phyloP scores from a whole-genome alignment of 1,284 basidiomycete genomes.

The Pseudozyma thailandica region DNA sequence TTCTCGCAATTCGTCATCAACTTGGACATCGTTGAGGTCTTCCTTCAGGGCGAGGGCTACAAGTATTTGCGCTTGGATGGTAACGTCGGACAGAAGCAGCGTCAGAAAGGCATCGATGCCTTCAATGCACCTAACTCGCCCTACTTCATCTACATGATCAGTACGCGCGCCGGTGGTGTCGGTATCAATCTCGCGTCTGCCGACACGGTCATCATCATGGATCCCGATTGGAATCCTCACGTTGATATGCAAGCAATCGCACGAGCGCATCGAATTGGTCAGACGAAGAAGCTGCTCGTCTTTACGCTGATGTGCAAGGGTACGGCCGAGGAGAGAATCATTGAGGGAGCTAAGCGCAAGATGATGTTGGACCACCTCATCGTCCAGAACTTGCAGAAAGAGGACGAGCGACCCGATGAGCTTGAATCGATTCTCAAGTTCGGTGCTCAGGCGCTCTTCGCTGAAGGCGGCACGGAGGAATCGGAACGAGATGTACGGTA shows the following conservation, averaged over 20 bases:
- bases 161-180: slow-evolving; percentile 69
- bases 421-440: slow-evolving; percentile 67
- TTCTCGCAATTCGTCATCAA: slow-evolving; percentile 67
- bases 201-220: slow-evolving; percentile 90
- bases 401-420: slow-evolving; percentile 55
- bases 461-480: slow-evolving; percentile 60
- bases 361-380: slow-evolving; percentile 68
- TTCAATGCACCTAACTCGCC: slow-evolving; percentile 88
- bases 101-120: slow-evolving; percentile 77
- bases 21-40: slow-evolving; percentile 67
- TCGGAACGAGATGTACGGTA: slow-evolving; percentile 63
- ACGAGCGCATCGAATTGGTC: slow-evolving; percentile 78
- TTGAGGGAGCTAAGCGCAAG: slow-evolving; percentile 65
- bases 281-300: slow-evolving; percentile 68
- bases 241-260: slow-evolving; percentile 85
- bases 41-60: slow-evolving; percentile 64
- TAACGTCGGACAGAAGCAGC: slow-evolving; percentile 39
- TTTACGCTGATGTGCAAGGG: slow-evolving; percentile 69
- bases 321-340: slow-evolving; percentile 68
- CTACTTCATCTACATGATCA: slow-evolving; percentile 66
- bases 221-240: slow-evolving; percentile 95
- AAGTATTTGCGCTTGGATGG: slow-evolving; percentile 65
- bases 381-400: slow-evolving; percentile 60
- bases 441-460: slow-evolving; percentile 67
- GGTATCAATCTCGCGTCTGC: slow-evolving; percentile 72